Percentiles rank a stretch among this genome's conserved stretches.
Conservation (phyloP, 306 rosid species). For the Cucurbita ficifolia region DNA sequence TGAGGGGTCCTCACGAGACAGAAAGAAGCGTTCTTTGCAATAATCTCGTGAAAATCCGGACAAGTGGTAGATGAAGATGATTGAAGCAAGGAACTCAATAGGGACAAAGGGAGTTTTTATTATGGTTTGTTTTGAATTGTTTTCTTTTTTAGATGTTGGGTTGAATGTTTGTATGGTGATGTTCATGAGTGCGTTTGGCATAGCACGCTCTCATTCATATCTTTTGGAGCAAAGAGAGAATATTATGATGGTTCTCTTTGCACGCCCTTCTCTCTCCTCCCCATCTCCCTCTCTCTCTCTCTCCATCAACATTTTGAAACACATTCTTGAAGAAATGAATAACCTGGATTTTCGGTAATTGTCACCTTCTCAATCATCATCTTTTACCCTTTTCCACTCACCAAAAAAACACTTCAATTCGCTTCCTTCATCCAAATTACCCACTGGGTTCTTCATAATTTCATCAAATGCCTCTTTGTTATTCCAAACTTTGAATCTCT, state of each 20-base stretch:
- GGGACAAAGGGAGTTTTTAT: background rate
- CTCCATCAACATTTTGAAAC: slow-evolving; percentile 30
- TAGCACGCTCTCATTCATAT: slow-evolving; percentile 19
- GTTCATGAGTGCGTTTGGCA: slow-evolving; percentile 50
- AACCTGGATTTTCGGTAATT: slow-evolving; percentile 40
- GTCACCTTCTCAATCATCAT: slow-evolving; percentile 50
- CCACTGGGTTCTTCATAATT: background rate
- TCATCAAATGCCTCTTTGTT: background rate
- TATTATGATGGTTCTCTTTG: slow-evolving; percentile 50
- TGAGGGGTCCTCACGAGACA: background rate
- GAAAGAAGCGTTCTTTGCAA: background rate
- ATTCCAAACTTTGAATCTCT: background rate
- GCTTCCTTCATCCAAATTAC: background rate
- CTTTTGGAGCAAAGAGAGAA: slow-evolving; percentile 58
- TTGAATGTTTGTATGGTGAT: slow-evolving; percentile 13
- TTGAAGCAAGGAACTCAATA: background rate
- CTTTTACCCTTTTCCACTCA: slow-evolving; percentile 23
- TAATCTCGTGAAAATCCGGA: background rate
- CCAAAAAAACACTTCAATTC: too few relatives aligned
- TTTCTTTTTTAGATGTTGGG: background rate
- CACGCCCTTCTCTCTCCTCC: slow-evolving; percentile 41
- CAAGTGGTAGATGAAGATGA: background rate
- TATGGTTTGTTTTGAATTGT: background rate
- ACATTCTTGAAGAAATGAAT: slow-evolving; percentile 36
- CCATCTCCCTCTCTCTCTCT: slow-evolving; percentile 12